phyloP scores from a whole-genome alignment of 306 rosid species.

The Cajanus cajan region DNA sequence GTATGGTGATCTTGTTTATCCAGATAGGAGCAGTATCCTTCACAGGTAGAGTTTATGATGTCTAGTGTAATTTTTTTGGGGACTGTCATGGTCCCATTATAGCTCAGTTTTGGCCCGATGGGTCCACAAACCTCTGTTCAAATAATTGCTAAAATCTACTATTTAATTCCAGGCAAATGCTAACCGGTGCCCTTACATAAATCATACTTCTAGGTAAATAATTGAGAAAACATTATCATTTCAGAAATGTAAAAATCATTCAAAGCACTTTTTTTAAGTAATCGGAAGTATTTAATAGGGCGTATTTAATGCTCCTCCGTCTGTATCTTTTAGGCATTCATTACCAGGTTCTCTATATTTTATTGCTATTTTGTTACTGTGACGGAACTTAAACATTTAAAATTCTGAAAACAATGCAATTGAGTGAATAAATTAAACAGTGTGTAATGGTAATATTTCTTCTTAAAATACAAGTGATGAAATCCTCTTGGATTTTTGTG shows the following conservation, averaged over 20 bases:
- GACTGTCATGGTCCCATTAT: not conserved
- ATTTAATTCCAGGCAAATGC: not conserved
- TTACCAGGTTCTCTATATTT: not conserved
- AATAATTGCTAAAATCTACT: not conserved
- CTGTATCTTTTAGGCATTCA: not conserved
- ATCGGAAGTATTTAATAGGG: not conserved
- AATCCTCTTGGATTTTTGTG: not conserved
- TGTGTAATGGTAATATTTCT: not conserved
- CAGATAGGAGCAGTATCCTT: conserved; percentile 66
- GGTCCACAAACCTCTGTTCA: not conserved
- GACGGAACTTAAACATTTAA: not conserved
- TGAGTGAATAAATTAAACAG: not conserved
- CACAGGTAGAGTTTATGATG: conserved; percentile 54
- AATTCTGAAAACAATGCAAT: not conserved
- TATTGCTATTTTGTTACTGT: not conserved
- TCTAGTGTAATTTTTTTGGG: not conserved
- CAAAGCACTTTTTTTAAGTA: not conserved
- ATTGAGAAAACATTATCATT: too few relatives aligned
- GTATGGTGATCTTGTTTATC: conserved; percentile 89
- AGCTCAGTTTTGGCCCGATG: not conserved
- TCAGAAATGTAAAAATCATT: not conserved
- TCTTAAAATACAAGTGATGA: not conserved
- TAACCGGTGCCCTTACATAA: not conserved
- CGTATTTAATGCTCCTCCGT: not conserved
- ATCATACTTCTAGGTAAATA: too few relatives aligned